phyloP scores from a whole-genome alignment of 1,284 basidiomycete genomes.

The Omphalotus olearius region DNA sequence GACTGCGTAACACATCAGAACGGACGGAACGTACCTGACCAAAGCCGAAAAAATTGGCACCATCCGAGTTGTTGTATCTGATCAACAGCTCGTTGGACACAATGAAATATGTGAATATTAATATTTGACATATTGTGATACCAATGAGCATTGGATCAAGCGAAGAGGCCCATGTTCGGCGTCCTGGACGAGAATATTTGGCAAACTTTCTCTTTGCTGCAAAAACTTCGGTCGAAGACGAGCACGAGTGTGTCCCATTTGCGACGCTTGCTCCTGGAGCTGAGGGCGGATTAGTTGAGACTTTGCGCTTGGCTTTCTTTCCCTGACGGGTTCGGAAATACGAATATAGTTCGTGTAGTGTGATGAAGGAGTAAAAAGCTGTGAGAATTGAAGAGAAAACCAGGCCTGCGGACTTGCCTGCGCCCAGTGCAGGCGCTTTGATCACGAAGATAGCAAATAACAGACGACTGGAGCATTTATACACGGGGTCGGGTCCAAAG shows the following conservation, averaged over 20 bases:
- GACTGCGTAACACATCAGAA: not conserved
- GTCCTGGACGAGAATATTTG: conserved; percentile 21
- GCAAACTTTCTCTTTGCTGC: too few relatives aligned
- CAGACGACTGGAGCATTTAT: conserved; percentile 13
- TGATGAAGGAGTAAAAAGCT: conserved; percentile 26
- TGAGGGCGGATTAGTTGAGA: not conserved
- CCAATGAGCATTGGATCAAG: conserved; percentile 38
- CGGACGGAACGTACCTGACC: conserved; percentile 24
- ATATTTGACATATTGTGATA: conserved; percentile 29
- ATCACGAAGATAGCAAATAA: conserved; percentile 31
- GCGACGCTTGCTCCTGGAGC: not conserved
- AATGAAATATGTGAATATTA: conserved; percentile 37
- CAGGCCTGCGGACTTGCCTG: conserved; percentile 30
- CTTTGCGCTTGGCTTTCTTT: conserved; percentile 3
- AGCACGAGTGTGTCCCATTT: not conserved
- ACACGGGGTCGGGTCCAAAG: conserved; percentile 25
- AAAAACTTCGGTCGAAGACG: not conserved
- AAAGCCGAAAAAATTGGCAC: conserved; percentile 25
- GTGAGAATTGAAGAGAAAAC: conserved; percentile 28
- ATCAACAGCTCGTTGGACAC: conserved; percentile 32
- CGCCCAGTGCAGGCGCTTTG: conserved; percentile 24
- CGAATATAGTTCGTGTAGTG: conserved; percentile 28
- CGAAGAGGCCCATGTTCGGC: conserved; percentile 29
- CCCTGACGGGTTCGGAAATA: conserved; percentile 13
- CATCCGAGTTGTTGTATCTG: conserved; percentile 23